These are phyloP conservation scores for Blastobotrys attinorum DNA, from an alignment of 805 yeast genomes.

Conservation along the genomic window DNA sequence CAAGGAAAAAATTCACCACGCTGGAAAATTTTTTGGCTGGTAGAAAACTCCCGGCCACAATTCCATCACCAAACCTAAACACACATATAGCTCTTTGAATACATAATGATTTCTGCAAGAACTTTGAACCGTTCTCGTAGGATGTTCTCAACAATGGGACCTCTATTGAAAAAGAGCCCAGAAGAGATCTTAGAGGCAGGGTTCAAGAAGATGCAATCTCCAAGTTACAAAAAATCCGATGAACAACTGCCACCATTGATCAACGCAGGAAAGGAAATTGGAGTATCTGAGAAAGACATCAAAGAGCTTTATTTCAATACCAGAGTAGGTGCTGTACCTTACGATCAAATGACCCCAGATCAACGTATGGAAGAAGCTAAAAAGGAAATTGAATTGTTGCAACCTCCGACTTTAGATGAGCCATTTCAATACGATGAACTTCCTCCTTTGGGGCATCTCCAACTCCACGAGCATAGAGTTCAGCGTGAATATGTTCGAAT, in stretches of 20 bases:
- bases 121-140: too few species aligned
- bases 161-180: neutral
- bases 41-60: too few species aligned
- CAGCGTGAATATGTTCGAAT: constrained; percentile 70
- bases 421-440: constrained; percentile 53
- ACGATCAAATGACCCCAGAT: constrained; percentile 10
- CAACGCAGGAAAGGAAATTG: constrained; percentile 25
- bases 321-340: constrained; percentile 17
- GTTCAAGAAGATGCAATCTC: constrained; percentile 25
- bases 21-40: too few species aligned
- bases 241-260: constrained; percentile 22
- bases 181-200: constrained; percentile 24
- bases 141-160: too few species aligned
- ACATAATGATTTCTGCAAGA: too few species aligned
- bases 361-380: constrained; percentile 14
- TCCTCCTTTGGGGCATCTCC: constrained; percentile 64
- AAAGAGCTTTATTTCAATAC: constrained; percentile 22
- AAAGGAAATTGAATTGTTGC: constrained; percentile 21
- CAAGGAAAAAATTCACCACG: too few species aligned
- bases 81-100: too few species aligned
- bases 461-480: constrained; percentile 62
- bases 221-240: constrained; percentile 22
- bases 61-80: too few species aligned
- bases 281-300: constrained; percentile 21
- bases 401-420: constrained; percentile 16